Evolutionary conservation across 345 rosid species (phyloP), one percentile per base, ranked within the genome.

Genomic region (Combretum micranthum): DNA sequence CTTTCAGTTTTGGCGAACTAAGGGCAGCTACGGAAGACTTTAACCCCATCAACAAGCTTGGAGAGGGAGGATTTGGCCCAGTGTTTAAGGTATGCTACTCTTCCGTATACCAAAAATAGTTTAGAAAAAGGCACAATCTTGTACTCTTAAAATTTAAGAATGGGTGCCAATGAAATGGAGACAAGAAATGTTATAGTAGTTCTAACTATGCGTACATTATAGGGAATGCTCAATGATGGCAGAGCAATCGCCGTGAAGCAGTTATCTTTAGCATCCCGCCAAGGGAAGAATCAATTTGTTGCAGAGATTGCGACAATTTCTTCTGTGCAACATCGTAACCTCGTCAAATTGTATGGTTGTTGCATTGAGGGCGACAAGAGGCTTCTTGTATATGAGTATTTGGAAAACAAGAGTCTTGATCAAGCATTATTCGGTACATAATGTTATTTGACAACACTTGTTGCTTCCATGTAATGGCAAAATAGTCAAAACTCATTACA

Each of bases 21-120:
- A 83, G 55, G 77, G 52, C 77, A 63, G 90, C 87, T 32, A 83
- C 95, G 18, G 79, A 81, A 26, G 86, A 80, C 63, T 86, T 86
- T 59, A 76, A 60, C 68, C 70, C 75, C 45, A 57, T 72, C 49
- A 77, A 86, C 75, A 86, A 86, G 73, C 88, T 83, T 50, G 97
- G 91, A 58, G 94, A 89, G 74, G 95, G 96, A 73, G 94, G 94
- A 48, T 88, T 83, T 64, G 90, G 96, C 57, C 83, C 96, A 1
- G 94, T 85, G 52, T 89, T 56, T 50, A 79, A 74, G 95, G 97
- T 82, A 68, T 13, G 63, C 47, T 9, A 8, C 42, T 44, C 25
- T 51, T 9, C 14, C 19, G n/a, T 26, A 15, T 16, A 43, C n/a
- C 16, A 13, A 32, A 32, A 12, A n/a, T 1, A 56, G 18, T 56